Percentiles rank a stretch among this genome's conserved stretches.
These are phyloP conservation scores for Cenchrus americanus DNA, from an alignment of 176 grass and related monocot species.

Conservation along the genomic window DNA sequence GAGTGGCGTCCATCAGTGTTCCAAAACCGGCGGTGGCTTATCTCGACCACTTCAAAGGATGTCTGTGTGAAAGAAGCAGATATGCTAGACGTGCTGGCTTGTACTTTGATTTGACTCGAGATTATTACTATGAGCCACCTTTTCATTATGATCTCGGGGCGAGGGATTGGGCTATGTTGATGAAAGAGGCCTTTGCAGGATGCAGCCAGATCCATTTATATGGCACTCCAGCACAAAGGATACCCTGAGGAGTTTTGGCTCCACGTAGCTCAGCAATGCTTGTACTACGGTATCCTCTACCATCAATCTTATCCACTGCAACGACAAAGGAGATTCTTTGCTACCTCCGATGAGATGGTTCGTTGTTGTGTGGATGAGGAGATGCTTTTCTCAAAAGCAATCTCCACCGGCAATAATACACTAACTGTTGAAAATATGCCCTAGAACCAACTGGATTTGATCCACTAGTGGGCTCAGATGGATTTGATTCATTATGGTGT, in stretches of 20 bases:
- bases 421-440: too few relatives aligned
- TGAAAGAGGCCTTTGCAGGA: background rate
- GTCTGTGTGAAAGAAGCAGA: background rate
- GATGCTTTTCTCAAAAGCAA: background rate
- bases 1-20: background rate
- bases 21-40: background rate
- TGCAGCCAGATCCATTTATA: background rate
- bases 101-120: background rate
- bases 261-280: background rate
- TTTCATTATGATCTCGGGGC: background rate
- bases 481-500: too few relatives aligned
- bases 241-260: background rate
- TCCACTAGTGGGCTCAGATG: too few relatives aligned
- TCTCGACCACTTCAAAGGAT: constrained; percentile 17
- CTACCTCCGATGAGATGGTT: background rate
- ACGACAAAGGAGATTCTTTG: too few relatives aligned
- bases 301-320: too few relatives aligned
- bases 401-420: background rate
- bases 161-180: background rate
- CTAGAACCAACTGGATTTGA: too few relatives aligned
- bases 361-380: too few relatives aligned
- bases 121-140: background rate
- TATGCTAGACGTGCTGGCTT: too few relatives aligned
- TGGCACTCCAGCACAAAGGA: background rate
- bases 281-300: background rate